Base-by-base conservation (phyloP, 768 basidiomycete genomes). In the Tulasnella sp. region DNA sequence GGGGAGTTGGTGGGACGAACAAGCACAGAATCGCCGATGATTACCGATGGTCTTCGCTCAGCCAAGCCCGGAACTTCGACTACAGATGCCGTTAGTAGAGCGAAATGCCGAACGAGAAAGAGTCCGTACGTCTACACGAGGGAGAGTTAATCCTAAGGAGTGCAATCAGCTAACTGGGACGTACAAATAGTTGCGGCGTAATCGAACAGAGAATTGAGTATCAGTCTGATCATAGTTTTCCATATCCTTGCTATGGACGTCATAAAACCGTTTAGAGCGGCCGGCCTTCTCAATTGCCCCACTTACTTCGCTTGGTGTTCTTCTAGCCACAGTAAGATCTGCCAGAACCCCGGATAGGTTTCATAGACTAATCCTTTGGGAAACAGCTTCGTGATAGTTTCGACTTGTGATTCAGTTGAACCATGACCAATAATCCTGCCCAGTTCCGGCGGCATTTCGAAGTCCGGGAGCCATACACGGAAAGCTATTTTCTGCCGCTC, bases 31-130 rank as follows among this genome's bases (percentile, higher is more conserved):
- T 88, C 86, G 74, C 90, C 90, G n/a, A 90, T 87, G 18, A 91
- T 85, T 16, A 91, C 89, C 31, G 88, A 89, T 0, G 90, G 90
- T 6, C 90, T 86, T 71, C 88, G 88, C 84, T 91, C 89, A 1
- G 88, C 89, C 2, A 91, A 84, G 7, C 90, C 90, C 44, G 88
- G 86, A 24, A 92, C 89, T 46, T 85, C 79, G 9, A 91, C 83
- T 36, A 90, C 91, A 40, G 7, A 24, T 77, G 34, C 39, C 44
- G 36, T 71, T 78, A 77, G 74, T 21, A 10, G 31, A 3, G 58
- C 42, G n/a, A 9, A 34, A 5, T 8, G 8, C 7, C n/a, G 19
- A 27, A 31, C 14, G 34, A 36, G 21, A 39, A 19, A 6, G 46
- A 71, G 27, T 36, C 21, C 78, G 14, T 44, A 79, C 78, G 27